Base-by-base conservation (phyloP, 2,329 filamentous ascomycete genomes). In the Pyricularia grisea region DNA sequence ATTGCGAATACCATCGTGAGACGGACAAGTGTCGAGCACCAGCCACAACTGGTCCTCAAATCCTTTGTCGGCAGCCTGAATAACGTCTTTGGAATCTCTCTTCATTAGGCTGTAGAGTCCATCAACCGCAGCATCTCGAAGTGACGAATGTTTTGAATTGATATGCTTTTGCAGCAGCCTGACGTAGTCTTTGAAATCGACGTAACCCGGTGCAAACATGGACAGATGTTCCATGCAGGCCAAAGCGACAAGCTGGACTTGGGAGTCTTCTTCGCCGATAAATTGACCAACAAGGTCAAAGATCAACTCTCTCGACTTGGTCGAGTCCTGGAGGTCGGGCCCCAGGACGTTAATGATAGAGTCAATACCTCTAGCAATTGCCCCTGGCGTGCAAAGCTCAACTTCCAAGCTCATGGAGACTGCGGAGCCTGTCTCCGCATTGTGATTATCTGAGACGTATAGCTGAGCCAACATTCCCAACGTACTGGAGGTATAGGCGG, bases 331-430 rank as follows among this genome's bases (percentile, higher is more conserved):
- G 27, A 99, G 82, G 79, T 99, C 96, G 0, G 95, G 95, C 0
- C 95, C 95, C 12, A 99, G 85, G 11, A 99, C 95, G 73, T 98
- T 98, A 80, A 99, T 93, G 28, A 97, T 84, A n/a, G 94, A 95
- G 78, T 98, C 94, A 33, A 97, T 90, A 73, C 93, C 97, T 73
- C 93, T 89, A 36, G 92, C 91, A 71, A 98, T 90, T 0, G 93
- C 91, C 25, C 93, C 90, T 4, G 67, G 67, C 1, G 91, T 88
- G 0, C 94, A 94, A 28, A 94, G 84, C 69, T 95, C 92, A 74
- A 96, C 84, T 78, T 97, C 94, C 50, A 97, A 86, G 76, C 97
- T 98, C 75, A 95, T 97, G 0, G 92, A 93, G 9, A 93, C 89
- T 60, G 92, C 83, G 1, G 92, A 92, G 4, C 88, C 83, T 27